A percentile compares a stretch with the other conserved stretches of the same genome.
phyloP scores from a whole-genome alignment of 495 filamentous ascomycete genomes.

The Xylaria grammica region DNA sequence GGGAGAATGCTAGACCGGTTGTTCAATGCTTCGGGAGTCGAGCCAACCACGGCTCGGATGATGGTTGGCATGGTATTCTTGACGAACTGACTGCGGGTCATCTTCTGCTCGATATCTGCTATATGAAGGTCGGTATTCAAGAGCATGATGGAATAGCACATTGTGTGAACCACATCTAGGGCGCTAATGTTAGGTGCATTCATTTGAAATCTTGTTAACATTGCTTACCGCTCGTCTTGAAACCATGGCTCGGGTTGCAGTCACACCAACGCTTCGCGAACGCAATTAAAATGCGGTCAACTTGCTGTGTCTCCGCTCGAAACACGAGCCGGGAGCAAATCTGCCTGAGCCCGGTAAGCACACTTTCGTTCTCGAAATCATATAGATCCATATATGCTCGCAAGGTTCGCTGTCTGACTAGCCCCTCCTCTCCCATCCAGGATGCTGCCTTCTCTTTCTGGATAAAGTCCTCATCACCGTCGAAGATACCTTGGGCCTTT shows the following conservation, averaged over 20 bases:
- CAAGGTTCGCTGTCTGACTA: slow-evolving; percentile 67
- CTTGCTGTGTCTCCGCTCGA: slow-evolving; percentile 93
- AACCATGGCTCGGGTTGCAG: slow-evolving; percentile 93
- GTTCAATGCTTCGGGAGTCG: slow-evolving; percentile 70
- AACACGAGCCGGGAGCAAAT: slow-evolving; percentile 85
- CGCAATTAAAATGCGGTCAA: slow-evolving; percentile 89
- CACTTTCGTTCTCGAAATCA: slow-evolving; percentile 81
- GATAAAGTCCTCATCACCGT: slow-evolving; percentile 83
- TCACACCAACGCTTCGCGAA: slow-evolving; percentile 90
- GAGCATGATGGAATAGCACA: slow-evolving; percentile 93
- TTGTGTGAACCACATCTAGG: slow-evolving; percentile 92
- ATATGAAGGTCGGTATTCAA: slow-evolving; percentile 96
- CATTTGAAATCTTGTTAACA: background rate
- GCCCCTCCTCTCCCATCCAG: slow-evolving; percentile 83
- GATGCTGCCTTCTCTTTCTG: slow-evolving; percentile 78
- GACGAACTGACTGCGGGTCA: slow-evolving; percentile 92
- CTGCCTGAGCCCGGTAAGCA: slow-evolving; percentile 76
- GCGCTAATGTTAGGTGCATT: slow-evolving; percentile 23
- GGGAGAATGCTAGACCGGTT: slow-evolving; percentile 48
- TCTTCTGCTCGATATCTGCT: slow-evolving; percentile 93
- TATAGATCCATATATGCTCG: slow-evolving; percentile 92
- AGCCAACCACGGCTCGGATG: slow-evolving; percentile 72
- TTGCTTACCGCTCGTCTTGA: slow-evolving; percentile 79
- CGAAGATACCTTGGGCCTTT: slow-evolving; percentile 80
- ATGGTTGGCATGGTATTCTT: slow-evolving; percentile 96